Evolutionary conservation across 345 rosid species (phyloP).

Genomic region (Eutrema heterophyllum): DNA sequence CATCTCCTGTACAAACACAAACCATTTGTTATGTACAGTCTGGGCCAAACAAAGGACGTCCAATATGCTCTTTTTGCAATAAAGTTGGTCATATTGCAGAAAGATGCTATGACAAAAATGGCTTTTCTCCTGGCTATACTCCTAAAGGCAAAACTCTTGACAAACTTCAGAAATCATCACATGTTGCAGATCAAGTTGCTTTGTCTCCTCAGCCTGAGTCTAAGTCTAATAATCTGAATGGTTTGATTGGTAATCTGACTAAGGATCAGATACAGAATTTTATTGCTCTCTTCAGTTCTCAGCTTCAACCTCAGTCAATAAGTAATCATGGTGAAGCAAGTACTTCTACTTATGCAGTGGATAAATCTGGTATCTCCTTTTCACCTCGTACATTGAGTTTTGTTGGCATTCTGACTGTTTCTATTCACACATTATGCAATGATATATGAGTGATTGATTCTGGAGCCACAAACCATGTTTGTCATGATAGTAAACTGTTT

Average conservation of each 20-base stretch:
- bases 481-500: too few relatives aligned
- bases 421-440: neutral
- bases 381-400: neutral
- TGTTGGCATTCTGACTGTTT: neutral
- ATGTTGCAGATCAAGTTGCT: neutral
- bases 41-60: neutral
- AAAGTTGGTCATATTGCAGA: neutral
- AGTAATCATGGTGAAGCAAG: too few relatives aligned
- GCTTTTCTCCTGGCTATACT: neutral
- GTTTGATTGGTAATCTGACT: neutral
- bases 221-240: too few relatives aligned
- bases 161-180: neutral
- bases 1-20: too few relatives aligned
- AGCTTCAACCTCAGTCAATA: neutral
- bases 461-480: too few relatives aligned
- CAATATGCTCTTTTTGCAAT: neutral
- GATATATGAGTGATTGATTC: too few relatives aligned
- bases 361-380: neutral
- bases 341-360: neutral
- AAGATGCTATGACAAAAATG: neutral
- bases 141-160: neutral
- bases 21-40: neutral
- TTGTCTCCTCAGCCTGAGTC: too few relatives aligned
- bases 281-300: neutral
- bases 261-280: neutral